Conservation (phyloP, 805 yeast genomes). For the Cyberlindnera nakhonratchasimensis region DNA sequence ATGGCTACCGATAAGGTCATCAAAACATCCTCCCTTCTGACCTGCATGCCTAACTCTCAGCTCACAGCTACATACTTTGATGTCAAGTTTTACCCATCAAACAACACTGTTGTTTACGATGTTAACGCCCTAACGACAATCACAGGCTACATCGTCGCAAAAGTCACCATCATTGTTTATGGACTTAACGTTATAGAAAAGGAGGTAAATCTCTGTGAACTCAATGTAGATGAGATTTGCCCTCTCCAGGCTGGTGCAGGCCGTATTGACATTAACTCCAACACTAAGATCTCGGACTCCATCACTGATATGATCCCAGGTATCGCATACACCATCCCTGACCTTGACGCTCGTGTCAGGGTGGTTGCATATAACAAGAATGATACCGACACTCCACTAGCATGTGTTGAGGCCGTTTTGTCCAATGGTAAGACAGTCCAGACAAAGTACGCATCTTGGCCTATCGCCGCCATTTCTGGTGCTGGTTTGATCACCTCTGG, state of each 20-base stretch:
- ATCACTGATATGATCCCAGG: slow-evolving; percentile 62
- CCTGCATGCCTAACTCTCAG: slow-evolving; percentile 89
- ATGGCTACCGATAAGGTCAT: slow-evolving; percentile 25
- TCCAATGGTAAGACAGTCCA: slow-evolving; percentile 92
- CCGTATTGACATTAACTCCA: slow-evolving; percentile 66
- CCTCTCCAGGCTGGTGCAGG: slow-evolving; percentile 88
- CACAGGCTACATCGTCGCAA: slow-evolving; percentile 62
- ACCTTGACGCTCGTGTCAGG: slow-evolving; percentile 86
- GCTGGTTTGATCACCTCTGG: slow-evolving; percentile 87
- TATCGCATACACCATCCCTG: slow-evolving; percentile 88
- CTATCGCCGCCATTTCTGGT: slow-evolving; percentile 88
- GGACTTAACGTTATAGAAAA: slow-evolving; percentile 64
- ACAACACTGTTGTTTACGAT: slow-evolving; percentile 58
- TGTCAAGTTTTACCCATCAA: slow-evolving; percentile 66
- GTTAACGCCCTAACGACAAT: slow-evolving; percentile 78
- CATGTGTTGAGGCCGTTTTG: slow-evolving; percentile 88
- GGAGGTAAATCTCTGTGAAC: slow-evolving; percentile 60
- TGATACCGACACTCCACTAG: slow-evolving; percentile 53
- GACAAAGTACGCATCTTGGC: slow-evolving; percentile 91
- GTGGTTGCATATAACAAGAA: slow-evolving; percentile 57
- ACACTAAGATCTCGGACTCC: slow-evolving; percentile 39
- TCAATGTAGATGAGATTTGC: slow-evolving; percentile 59
- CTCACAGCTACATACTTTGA: slow-evolving; percentile 82
- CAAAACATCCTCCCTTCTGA: slow-evolving; percentile 66
- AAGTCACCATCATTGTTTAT: slow-evolving; percentile 67